Base-by-base conservation (phyloP, 2,329 filamentous ascomycete species). In the Calonectria hongkongensis region DNA sequence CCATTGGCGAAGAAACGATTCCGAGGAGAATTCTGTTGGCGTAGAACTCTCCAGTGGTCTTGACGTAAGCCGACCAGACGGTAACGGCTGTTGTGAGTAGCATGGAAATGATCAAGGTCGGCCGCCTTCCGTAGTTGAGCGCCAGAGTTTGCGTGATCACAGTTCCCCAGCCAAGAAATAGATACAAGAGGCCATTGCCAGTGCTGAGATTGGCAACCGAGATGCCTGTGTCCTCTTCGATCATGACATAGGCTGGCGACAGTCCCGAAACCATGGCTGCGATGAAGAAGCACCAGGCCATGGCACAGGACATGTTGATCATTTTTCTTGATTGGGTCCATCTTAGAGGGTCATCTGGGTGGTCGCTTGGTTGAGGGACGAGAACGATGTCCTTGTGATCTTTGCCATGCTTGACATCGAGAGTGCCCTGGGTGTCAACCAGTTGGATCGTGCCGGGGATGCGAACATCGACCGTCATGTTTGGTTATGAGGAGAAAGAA, bases 231-330 rank as follows among this genome's bases (percentile, higher is more conserved):
- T 79, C 76, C 8, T 69, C 51, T 41, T 78, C 71, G 39, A 79
- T 79, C 51, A 77, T 50, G 16, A 79, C 68, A 21, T 79, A 79
- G 0, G 78, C 78, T 4, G 78, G 78, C 3, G 78, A 80, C 8
- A 80, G 48, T 6, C 77, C 76, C 0, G 76, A 79, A 47, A 80
- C 73, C 39, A 80, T 74, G 41, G 77, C 78, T 4, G 77, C 76
- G 2, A 65, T 74, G 25, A 79, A 76, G 60, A 79, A 80, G 62
- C 78, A 79, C 78, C 78, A 80, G 1, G 71, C 60, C 78, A 80
- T 80, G 2, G 71, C 78, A 16, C 73, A 77, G 0, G 75, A 66
- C 18, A 79, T 73, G 41, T 79, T 79, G 39, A 70, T 66, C 5
- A 66, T 68, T 63, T 80, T 80, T 25, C 78, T 75, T 0, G 70